These are phyloP conservation scores for Kazachstania kunashirensis DNA, from an alignment of 805 yeast species.

Conservation along the genomic window DNA sequence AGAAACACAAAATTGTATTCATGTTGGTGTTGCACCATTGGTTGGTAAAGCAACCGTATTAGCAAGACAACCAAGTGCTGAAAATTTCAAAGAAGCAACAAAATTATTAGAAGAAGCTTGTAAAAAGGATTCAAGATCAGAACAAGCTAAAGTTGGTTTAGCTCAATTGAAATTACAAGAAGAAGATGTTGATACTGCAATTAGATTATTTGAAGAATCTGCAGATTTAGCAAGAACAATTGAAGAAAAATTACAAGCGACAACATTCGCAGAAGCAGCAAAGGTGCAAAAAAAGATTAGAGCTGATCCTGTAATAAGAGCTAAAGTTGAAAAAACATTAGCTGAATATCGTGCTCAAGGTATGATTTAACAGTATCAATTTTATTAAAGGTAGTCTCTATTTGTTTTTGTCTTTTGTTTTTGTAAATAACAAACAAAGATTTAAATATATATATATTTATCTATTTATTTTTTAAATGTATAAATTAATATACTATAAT, in stretches of 20 bases:
- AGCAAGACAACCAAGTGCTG: slow-evolving; percentile 41
- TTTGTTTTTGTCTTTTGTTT: not conserved
- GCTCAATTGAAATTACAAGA: slow-evolving; percentile 85
- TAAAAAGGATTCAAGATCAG: slow-evolving; percentile 77
- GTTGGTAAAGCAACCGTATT: slow-evolving; percentile 77
- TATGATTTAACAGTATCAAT: slow-evolving; percentile 11
- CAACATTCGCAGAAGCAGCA: slow-evolving; percentile 86
- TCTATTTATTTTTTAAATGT: not conserved
- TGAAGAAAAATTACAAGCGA: slow-evolving; percentile 83
- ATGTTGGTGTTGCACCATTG: slow-evolving; percentile 82
- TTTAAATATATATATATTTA: not conserved
- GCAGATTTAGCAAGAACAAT: slow-evolving; percentile 72
- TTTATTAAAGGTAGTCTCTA: not conserved
- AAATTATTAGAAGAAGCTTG: slow-evolving; percentile 64
- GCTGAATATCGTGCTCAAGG: slow-evolving; percentile 31
- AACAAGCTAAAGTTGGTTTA: slow-evolving; percentile 79
- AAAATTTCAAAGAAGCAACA: slow-evolving; percentile 47
- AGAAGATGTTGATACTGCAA: slow-evolving; percentile 75
- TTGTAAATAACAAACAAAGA: not conserved
- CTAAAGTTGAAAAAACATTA: slow-evolving; percentile 54
- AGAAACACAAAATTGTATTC: slow-evolving; percentile 46
- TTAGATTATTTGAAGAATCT: slow-evolving; percentile 71
- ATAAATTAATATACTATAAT: too few species aligned
- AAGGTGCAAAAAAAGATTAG: slow-evolving; percentile 76
- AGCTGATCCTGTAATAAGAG: slow-evolving; percentile 54